These are phyloP conservation scores for Geotrichum klebahnii DNA, from an alignment of 1,139 yeast species.

Conservation along the genomic window DNA sequence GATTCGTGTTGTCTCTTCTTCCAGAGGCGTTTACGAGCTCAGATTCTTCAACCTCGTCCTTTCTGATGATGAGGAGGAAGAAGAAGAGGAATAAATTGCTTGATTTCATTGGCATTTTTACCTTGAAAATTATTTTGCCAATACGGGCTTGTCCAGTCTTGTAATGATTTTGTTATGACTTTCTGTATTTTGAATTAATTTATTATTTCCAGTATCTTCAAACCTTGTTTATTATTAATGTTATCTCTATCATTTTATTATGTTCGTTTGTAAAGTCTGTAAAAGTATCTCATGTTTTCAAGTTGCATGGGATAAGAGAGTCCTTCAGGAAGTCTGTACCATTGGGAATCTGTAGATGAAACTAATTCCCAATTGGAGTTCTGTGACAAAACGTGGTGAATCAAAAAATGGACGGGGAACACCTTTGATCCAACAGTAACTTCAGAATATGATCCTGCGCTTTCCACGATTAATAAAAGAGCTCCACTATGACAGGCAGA, in stretches of 20 bases:
- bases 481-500: constrained; percentile 51
- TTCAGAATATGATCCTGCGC: constrained; percentile 87
- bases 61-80: constrained; percentile 84
- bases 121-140: too few species aligned
- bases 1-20: constrained; percentile 97
- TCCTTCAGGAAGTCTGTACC: constrained; percentile 67
- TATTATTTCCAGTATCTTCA: not conserved
- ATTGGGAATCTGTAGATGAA: constrained; percentile 65
- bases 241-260: too few species aligned
- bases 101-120: too few species aligned
- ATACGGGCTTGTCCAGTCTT: not conserved
- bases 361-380: constrained; percentile 64
- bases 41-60: constrained; percentile 99
- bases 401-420: constrained; percentile 77
- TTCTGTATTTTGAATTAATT: not conserved
- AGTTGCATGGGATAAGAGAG: constrained; percentile 64
- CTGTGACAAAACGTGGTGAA: constrained; percentile 58
- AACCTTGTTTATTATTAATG: constrained; percentile 24
- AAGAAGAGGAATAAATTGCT: constrained; percentile 22
- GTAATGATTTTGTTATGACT: constrained; percentile 6
- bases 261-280: constrained; percentile 61
- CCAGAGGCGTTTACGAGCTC: constrained; percentile 95
- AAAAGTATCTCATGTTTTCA: constrained; percentile 84
- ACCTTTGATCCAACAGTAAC: constrained; percentile 67
- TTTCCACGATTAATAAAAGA: constrained; percentile 65